Conservation (phyloP, 441 rosid species). For the Pelargonium hybrid region DNA sequence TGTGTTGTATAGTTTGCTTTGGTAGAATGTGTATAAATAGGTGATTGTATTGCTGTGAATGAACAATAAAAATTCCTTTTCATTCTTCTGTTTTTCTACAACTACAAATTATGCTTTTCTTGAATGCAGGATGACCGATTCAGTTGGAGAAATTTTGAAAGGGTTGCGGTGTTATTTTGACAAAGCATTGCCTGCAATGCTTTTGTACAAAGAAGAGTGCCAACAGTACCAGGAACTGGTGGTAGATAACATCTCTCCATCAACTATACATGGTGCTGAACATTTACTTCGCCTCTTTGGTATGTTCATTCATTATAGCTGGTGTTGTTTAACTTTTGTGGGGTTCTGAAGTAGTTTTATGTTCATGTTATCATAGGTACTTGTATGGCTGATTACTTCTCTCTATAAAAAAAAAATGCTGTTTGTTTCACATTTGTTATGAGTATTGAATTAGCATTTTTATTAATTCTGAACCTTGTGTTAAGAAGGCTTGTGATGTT, state of each 20-base stretch:
- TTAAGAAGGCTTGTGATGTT: too few relatives aligned
- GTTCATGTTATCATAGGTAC: not conserved
- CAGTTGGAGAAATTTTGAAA: slow-evolving; percentile 72
- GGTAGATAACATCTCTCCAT: slow-evolving; percentile 56
- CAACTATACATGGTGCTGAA: slow-evolving; percentile 91
- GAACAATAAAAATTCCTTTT: too few relatives aligned
- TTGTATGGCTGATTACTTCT: not conserved
- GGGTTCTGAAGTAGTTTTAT: not conserved
- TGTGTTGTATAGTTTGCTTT: too few relatives aligned
- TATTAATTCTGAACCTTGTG: too few relatives aligned
- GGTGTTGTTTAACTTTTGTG: not conserved
- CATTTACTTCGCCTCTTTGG: slow-evolving; percentile 95
- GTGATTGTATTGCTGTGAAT: too few relatives aligned
- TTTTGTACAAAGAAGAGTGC: slow-evolving; percentile 79
- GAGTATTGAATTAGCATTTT: too few relatives aligned
- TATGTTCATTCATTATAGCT: slow-evolving; percentile 21
- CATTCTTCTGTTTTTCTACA: too few relatives aligned
- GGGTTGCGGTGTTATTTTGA: slow-evolving; percentile 88
- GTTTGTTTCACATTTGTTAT: too few relatives aligned
- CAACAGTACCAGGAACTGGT: slow-evolving; percentile 56
- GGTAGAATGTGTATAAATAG: too few relatives aligned
- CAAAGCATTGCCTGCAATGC: slow-evolving; percentile 75
- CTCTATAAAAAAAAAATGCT: not conserved
- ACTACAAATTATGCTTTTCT: slow-evolving; percentile 1
- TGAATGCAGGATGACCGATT: slow-evolving; percentile 56